Evolutionary conservation across 768 basidiomycete species (phyloP), one percentile per base, ranked within the genome.

Genomic region (Multifurca ochricompacta): DNA sequence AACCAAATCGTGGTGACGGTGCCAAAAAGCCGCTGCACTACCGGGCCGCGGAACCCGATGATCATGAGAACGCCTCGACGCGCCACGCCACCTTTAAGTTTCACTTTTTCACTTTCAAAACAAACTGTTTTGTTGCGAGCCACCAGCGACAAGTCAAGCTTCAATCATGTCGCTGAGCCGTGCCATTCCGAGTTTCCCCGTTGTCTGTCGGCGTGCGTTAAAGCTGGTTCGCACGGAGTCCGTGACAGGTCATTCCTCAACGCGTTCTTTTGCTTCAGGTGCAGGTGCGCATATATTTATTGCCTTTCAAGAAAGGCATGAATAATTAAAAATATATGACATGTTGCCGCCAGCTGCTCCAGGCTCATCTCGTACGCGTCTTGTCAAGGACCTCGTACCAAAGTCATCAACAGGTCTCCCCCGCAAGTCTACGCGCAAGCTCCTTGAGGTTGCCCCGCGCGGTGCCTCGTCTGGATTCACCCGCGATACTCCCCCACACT

Each of bases 341-440:
- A 1, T 31, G 14, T 21, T 14, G 11, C 5, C 14, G 21, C 13
- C 79, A 83, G 19, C 73, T 66, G 23, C 75, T 56, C 16, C 76
- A 21, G 31, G 34, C 6, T 14, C 57, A n/a, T 59, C 59, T 35
- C 57, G 59, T n/a, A 59, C 52, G 14, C 59, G 57, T 34, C 59
- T 60, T 5, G 52, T 53, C 25, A 59, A 60, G 41, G 59, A 60
- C 13, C 59, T 60, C 21, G 48, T 49, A 6, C 59, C 59, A 8
- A 48, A 35, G 23, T 25, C 21, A 51, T n/a, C 28, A 21, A 14
- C 27, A 6, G 43, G 49, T 34, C 28, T 23, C 6, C 27, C 57
- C 6, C 45, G 36, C 11, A 57, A 51, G 23, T 50, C 48, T 2
- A 37, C 47, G 13, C 51, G 32, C 6, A 59, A 59, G n/a, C 46